Conservation (phyloP, 78 protist species). For the Speleostelium caveatum region DNA sequence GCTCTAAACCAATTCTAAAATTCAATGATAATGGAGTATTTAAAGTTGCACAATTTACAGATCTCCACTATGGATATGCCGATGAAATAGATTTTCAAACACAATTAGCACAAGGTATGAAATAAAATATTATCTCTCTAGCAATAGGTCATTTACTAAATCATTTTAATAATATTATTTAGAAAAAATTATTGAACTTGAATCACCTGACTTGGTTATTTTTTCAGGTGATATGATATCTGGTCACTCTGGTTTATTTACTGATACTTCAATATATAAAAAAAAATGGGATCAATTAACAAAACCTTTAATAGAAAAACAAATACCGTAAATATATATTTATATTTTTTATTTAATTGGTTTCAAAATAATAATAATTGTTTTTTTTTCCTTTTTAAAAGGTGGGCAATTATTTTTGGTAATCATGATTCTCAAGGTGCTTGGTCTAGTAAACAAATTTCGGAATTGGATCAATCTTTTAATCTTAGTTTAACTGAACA, state of each 20-base stretch:
- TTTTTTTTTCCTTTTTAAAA: too few species aligned
- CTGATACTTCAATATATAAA: neutral
- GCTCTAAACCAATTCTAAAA: conserved; percentile 38
- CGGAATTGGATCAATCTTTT: conserved; percentile 8
- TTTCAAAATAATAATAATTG: too few species aligned
- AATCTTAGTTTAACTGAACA: conserved; percentile 7
- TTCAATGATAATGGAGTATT: conserved; percentile 23
- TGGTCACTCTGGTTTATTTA: neutral
- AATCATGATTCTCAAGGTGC: conserved; percentile 64
- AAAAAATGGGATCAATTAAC: conserved; percentile 27
- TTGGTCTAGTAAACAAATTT: neutral
- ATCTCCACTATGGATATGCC: conserved; percentile 36
- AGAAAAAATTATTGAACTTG: conserved; percentile 26
- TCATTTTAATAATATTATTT: neutral
- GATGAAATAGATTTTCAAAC: neutral
- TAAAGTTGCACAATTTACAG: conserved; percentile 65
- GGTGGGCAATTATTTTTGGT: conserved; percentile 68
- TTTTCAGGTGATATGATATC: conserved; percentile 71
- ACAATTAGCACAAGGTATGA: conserved; percentile 23
- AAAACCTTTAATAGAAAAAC: conserved; percentile 15
- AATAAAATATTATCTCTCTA: too few species aligned
- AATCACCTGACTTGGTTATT: conserved; percentile 53
- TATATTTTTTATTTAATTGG: neutral
- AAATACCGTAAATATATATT: conserved; percentile 65
- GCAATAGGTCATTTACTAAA: neutral